phyloP scores from a whole-genome alignment of 2,329 filamentous ascomycete species.

The Verticillium isaacii region DNA sequence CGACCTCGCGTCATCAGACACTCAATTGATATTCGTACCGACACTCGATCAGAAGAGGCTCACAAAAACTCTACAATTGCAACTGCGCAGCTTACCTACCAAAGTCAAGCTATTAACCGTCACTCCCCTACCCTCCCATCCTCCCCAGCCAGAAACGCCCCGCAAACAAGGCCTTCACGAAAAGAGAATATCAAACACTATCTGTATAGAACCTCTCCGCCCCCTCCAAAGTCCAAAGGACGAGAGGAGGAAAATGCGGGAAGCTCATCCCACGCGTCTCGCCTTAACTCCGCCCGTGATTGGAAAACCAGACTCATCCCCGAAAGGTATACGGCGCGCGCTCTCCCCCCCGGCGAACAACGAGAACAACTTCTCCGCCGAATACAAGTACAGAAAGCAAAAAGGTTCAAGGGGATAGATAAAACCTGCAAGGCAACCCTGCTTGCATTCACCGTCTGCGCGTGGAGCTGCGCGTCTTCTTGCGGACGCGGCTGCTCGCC shows the following conservation, averaged over 20 bases:
- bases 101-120: neutral
- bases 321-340: neutral
- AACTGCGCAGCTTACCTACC: neutral
- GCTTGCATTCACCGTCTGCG: conserved; percentile 21
- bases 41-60: neutral
- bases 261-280: neutral
- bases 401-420: neutral
- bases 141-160: neutral
- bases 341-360: neutral
- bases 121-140: neutral
- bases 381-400: neutral
- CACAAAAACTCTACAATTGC: neutral
- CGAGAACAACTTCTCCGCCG: neutral
- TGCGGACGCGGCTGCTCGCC: conserved; percentile 20
- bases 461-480: conserved; percentile 27
- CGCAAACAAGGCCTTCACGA: neutral
- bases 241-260: neutral
- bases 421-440: neutral
- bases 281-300: neutral
- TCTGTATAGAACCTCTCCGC: neutral
- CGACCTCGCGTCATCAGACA: too few relatives aligned
- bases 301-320: neutral
- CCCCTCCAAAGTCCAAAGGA: neutral
- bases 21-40: too few relatives aligned
- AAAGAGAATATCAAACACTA: neutral